These are phyloP conservation scores for Paradendryphiella salina DNA, from an alignment of 2,329 filamentous ascomycete genomes.

Conservation along the genomic window DNA sequence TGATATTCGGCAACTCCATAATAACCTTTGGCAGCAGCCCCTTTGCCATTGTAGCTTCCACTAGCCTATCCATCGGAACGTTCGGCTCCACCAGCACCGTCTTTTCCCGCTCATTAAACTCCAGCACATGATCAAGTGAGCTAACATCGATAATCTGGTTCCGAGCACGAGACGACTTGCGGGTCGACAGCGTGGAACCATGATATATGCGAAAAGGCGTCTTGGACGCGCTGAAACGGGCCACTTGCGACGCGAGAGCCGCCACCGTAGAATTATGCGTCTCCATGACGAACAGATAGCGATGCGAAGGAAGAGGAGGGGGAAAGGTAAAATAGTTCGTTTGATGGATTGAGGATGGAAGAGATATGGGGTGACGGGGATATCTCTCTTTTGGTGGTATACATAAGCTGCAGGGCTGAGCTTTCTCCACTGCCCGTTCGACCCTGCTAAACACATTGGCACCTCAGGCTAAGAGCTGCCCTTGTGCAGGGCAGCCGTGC, in stretches of 20 bases:
- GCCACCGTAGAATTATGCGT: conserved; percentile 32
- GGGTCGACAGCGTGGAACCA: conserved; percentile 60
- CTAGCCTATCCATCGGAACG: conserved; percentile 67
- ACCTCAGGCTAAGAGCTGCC: conserved; percentile 2
- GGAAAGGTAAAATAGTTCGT: conserved; percentile 1
- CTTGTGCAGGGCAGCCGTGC: neutral
- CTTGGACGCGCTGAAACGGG: conserved; percentile 50
- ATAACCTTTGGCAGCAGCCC: conserved; percentile 66
- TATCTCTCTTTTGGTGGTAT: conserved; percentile 12
- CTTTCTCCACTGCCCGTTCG: conserved; percentile 27
- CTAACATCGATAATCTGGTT: conserved; percentile 55
- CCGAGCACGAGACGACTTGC: conserved; percentile 48
- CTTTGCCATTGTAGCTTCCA: conserved; percentile 59
- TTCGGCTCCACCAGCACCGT: conserved; percentile 66
- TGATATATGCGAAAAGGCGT: conserved; percentile 61
- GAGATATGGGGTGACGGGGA: conserved; percentile 6
- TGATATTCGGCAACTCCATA: conserved; percentile 73
- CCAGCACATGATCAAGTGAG: conserved; percentile 53
- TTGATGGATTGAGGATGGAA: conserved; percentile 1
- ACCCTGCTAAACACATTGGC: conserved; percentile 15
- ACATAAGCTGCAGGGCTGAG: conserved; percentile 31
- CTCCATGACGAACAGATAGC: conserved; percentile 27
- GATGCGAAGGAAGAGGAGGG: neutral
- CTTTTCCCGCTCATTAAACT: conserved; percentile 48
- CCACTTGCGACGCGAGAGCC: conserved; percentile 43